Evolutionary conservation across 352 stramenopile species (phyloP).

Genomic region (Phytopythium oedochilum): DNA sequence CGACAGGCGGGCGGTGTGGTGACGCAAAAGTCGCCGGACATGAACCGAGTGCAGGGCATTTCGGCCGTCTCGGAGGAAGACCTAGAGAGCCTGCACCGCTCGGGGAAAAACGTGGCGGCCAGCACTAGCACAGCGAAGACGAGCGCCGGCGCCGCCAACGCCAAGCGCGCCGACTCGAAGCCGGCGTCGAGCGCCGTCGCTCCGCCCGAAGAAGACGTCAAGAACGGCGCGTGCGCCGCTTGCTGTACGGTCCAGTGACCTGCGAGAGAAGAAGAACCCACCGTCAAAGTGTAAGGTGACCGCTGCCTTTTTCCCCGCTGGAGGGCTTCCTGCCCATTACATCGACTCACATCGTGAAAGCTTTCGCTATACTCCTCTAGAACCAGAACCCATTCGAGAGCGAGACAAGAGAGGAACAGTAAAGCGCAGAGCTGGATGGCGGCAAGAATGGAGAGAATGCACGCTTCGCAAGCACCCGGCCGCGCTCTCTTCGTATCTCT

Average conservation of each 20-base stretch:
- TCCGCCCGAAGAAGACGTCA: conserved; percentile 26
- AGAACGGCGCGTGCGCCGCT: conserved; percentile 42
- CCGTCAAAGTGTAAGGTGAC: conserved; percentile 3
- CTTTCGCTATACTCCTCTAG: no score
- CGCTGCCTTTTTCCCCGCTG: no score
- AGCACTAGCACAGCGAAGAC: conserved; percentile 13
- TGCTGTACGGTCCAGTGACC: conserved; percentile 73
- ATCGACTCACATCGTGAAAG: no score
- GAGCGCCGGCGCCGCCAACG: conserved; percentile 12
- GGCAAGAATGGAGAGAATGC: background rate
- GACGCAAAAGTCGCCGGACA: conserved; percentile 68
- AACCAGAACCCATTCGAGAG: background rate
- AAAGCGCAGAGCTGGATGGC: background rate
- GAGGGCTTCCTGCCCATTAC: no score
- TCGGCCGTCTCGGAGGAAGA: conserved; percentile 30
- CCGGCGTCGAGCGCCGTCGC: conserved; percentile 7
- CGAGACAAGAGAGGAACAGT: background rate
- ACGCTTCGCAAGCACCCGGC: background rate
- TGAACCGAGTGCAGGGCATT: conserved; percentile 30
- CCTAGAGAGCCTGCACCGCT: conserved; percentile 21
- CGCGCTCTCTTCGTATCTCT: background rate
- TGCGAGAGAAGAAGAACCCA: background rate
- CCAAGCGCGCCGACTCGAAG: conserved; percentile 22
- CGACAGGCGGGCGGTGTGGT: conserved; percentile 75
- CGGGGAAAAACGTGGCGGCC: conserved; percentile 3